Evolutionary conservation across 179 eudicot species (phyloP).

Genomic region (Pouteria campechiana): DNA sequence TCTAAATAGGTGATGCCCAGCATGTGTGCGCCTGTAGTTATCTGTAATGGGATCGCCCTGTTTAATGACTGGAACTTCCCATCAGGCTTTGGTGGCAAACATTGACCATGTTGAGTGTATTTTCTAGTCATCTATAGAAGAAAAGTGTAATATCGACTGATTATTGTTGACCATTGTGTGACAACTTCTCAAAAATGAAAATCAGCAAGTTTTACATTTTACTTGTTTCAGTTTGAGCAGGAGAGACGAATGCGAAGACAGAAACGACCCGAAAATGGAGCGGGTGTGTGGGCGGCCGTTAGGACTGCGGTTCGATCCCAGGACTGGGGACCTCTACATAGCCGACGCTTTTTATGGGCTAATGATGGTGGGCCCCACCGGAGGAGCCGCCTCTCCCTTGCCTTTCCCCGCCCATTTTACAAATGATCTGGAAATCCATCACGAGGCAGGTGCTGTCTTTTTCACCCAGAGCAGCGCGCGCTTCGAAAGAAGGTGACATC

Average conservation of each 20-base stretch:
- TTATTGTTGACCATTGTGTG: not conserved
- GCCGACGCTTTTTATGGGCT: conserved; percentile 86
- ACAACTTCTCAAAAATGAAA: not conserved
- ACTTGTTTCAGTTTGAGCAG: not conserved
- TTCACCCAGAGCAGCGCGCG: conserved; percentile 65
- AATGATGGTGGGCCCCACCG: conserved; percentile 56
- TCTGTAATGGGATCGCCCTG: too few relatives aligned
- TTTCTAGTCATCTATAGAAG: too few relatives aligned
- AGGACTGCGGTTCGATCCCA: conserved; percentile 50
- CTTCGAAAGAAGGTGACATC: conserved; percentile 42
- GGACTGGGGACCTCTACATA: conserved; percentile 55
- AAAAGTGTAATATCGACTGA: too few relatives aligned
- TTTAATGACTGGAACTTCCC: too few relatives aligned
- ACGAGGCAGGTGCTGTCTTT: conserved; percentile 34
- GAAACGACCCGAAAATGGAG: conserved; percentile 22
- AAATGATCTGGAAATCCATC: conserved; percentile 62
- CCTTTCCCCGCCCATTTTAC: conserved; percentile 40
- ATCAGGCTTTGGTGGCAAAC: too few relatives aligned
- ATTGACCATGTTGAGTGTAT: too few relatives aligned
- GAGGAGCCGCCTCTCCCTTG: conserved; percentile 52
- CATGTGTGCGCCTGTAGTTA: too few relatives aligned
- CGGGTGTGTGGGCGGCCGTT: conserved; percentile 78
- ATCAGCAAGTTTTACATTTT: not conserved
- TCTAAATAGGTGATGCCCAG: too few relatives aligned
- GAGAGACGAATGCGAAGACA: conserved; percentile 12